These are phyloP conservation scores for Ustilago shanxiensis DNA, from an alignment of 1,284 basidiomycete genomes.

Conservation along the genomic window DNA sequence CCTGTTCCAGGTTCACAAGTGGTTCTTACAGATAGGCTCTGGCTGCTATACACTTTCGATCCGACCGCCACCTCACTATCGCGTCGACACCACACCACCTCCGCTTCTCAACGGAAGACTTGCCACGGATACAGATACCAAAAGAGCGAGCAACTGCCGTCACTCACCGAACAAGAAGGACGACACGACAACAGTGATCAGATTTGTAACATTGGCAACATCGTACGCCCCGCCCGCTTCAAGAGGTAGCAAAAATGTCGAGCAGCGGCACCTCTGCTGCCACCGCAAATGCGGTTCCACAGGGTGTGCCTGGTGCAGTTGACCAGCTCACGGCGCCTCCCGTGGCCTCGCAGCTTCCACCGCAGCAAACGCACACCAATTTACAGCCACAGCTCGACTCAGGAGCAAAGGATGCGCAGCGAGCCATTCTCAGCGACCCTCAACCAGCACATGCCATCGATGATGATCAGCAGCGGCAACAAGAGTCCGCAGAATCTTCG, in stretches of 20 bases:
- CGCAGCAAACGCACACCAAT: neutral
- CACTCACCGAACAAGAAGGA: neutral
- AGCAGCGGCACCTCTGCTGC: slow-evolving; percentile 21
- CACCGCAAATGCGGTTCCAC: slow-evolving; percentile 22
- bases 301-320: slow-evolving; percentile 25
- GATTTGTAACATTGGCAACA: too few relatives aligned
- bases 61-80: too few relatives aligned
- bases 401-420: slow-evolving; percentile 37
- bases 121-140: neutral
- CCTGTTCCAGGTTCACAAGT: neutral
- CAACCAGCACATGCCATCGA: slow-evolving; percentile 28
- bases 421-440: slow-evolving; percentile 45
- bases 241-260: neutral
- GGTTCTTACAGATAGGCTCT: too few relatives aligned
- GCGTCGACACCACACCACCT: too few relatives aligned
- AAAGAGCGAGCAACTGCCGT: neutral
- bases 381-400: slow-evolving; percentile 26
- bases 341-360: slow-evolving; percentile 7
- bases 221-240: neutral
- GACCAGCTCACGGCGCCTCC: slow-evolving; percentile 22
- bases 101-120: neutral
- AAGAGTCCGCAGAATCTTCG: neutral
- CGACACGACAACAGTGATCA: neutral
- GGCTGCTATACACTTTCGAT: too few relatives aligned
- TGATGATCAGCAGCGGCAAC: slow-evolving; percentile 8